These are phyloP conservation scores for Posidonia australis DNA, from an alignment of 106 monocot genomes.

Conservation along the genomic window DNA sequence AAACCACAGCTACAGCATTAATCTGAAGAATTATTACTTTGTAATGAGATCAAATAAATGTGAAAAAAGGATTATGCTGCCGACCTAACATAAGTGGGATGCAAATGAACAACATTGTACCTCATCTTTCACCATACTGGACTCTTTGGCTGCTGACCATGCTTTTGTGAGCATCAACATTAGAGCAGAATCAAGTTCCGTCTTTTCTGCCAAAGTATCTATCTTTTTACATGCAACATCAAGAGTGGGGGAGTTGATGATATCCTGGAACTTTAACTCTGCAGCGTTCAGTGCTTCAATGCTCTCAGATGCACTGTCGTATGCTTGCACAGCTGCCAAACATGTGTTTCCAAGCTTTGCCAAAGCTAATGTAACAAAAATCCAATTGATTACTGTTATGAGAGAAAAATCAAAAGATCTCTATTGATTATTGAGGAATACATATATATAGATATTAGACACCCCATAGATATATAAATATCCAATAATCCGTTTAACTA, in stretches of 20 bases:
- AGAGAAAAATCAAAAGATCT: no score
- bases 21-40: no score
- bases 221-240: slow-evolving; percentile 87
- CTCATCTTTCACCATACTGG: slow-evolving; percentile 85
- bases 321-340: slow-evolving; percentile 77
- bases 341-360: slow-evolving; percentile 68
- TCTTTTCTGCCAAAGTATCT: slow-evolving; percentile 78
- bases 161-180: slow-evolving; percentile 91
- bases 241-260: slow-evolving; percentile 63
- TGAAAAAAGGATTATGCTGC: no score
- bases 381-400: neutral
- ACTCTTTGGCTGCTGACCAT: slow-evolving; percentile 85
- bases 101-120: slow-evolving; percentile 17
- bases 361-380: slow-evolving; percentile 33
- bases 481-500: no score
- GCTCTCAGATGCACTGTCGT: slow-evolving; percentile 69
- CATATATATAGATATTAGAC: no score
- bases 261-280: slow-evolving; percentile 81
- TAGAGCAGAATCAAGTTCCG: slow-evolving; percentile 80
- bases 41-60: no score
- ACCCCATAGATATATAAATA: no score
- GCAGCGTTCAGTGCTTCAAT: slow-evolving; percentile 78
- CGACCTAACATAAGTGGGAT: no score
- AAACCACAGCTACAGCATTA: no score
- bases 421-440: no score